Conservation (phyloP, 306 rosid genomes). For the Castanopsis chinensis region DNA sequence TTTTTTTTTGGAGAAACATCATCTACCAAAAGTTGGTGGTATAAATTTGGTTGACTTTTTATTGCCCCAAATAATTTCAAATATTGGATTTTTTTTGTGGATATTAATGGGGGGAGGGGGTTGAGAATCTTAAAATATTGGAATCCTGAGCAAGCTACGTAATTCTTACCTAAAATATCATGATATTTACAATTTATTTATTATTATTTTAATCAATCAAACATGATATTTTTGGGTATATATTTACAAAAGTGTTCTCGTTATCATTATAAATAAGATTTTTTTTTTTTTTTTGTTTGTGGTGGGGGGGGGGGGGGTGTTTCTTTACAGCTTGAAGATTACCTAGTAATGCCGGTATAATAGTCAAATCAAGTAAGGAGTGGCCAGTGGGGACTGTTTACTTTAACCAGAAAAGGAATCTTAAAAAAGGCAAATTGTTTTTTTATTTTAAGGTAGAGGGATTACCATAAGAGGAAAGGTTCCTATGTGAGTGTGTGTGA, state of each 20-base stretch:
- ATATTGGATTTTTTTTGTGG: too few relatives aligned
- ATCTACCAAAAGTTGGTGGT: too few relatives aligned
- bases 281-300: too few relatives aligned
- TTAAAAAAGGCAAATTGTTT: not conserved
- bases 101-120: too few relatives aligned
- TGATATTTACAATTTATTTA: too few relatives aligned
- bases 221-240: not conserved
- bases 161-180: too few relatives aligned
- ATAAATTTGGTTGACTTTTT: too few relatives aligned
- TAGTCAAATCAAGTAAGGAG: not conserved
- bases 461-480: slow-evolving; percentile 31
- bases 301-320: too few relatives aligned
- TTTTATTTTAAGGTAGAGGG: not conserved
- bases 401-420: not conserved
- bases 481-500: slow-evolving; percentile 4
- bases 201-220: not conserved
- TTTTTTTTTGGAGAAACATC: too few relatives aligned
- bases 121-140: too few relatives aligned
- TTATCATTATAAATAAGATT: not conserved
- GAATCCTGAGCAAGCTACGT: too few relatives aligned
- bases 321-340: not conserved
- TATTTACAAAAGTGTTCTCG: not conserved
- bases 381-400: not conserved
- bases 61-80: too few relatives aligned
- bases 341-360: not conserved